phyloP scores from a whole-genome alignment of 176 grass and related monocot genomes.

The Carex pumila region DNA sequence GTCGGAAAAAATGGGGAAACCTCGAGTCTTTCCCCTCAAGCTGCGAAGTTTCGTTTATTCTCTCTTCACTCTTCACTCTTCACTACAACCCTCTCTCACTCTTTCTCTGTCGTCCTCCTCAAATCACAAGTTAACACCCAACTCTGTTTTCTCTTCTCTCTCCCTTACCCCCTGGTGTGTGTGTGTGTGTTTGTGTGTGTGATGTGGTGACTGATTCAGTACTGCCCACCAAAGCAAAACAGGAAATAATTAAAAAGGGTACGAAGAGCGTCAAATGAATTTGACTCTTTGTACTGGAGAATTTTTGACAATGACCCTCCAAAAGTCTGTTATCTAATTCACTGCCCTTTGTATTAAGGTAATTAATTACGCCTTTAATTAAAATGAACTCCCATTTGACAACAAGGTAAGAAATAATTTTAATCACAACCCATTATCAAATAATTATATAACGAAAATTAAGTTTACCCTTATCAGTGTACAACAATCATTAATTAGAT shows the following conservation, averaged over 20 bases:
- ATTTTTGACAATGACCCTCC: not conserved
- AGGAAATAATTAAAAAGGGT: slow-evolving; percentile 24
- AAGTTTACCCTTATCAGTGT: not conserved
- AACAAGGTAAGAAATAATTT: no score
- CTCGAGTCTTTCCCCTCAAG: slow-evolving; percentile 5
- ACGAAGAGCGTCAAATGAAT: not conserved
- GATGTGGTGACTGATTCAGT: slow-evolving; percentile 20
- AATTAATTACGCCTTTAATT: not conserved
- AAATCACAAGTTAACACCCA: slow-evolving; percentile 13
- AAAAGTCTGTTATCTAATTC: not conserved
- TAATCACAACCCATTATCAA: no score
- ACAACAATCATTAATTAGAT: not conserved
- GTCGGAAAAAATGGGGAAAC: not conserved
- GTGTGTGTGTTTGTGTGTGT: not conserved
- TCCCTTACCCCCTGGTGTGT: not conserved
- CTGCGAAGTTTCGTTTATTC: not conserved
- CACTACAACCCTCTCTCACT: not conserved
- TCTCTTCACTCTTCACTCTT: not conserved
- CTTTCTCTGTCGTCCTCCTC: not conserved
- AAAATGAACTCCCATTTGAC: not conserved
- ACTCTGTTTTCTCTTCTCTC: not conserved
- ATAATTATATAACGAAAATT: not conserved
- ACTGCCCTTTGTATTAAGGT: not conserved
- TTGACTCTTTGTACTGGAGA: not conserved
- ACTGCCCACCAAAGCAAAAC: slow-evolving; percentile 31